phyloP scores from a whole-genome alignment of 1,284 basidiomycete species.

The Microbotryum violaceum region DNA sequence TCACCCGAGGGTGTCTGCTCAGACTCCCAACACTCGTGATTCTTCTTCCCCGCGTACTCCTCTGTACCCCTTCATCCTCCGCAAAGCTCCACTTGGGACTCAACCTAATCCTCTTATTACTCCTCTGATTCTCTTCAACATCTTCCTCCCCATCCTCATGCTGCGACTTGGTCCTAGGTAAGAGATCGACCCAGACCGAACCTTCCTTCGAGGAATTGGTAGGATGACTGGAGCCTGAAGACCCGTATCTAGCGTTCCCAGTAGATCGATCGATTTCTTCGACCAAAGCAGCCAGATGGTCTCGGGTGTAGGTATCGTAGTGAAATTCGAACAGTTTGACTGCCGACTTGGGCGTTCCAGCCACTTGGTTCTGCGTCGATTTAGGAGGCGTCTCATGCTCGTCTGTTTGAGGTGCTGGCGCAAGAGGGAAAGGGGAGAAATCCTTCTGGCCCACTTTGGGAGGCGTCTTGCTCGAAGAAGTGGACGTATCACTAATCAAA shows the following conservation, averaged over 20 bases:
- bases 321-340: conserved; percentile 80
- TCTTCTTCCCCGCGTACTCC: conserved; percentile 49
- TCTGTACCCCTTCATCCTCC: not conserved
- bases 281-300: conserved; percentile 81
- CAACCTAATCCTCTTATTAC: not conserved
- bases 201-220: too few species aligned
- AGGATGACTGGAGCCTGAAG: too few species aligned
- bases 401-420: not conserved
- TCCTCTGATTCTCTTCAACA: not conserved
- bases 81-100: not conserved
- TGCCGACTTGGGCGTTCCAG: conserved; percentile 2
- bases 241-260: too few species aligned
- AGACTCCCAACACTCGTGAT: conserved; percentile 56
- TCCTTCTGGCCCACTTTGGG: not conserved
- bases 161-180: too few species aligned
- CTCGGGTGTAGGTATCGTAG: conserved; percentile 87
- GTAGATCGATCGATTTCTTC: conserved; percentile 49
- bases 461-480: conserved; percentile 5
- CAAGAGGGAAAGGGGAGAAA: not conserved
- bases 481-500: not conserved
- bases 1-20: conserved; percentile 56
- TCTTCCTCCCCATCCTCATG: not conserved
- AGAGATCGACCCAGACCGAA: too few species aligned
- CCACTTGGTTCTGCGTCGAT: too few species aligned
- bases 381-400: not conserved